Base-by-base conservation (phyloP, 2,329 filamentous ascomycete genomes). In the Curvularia sp. region DNA sequence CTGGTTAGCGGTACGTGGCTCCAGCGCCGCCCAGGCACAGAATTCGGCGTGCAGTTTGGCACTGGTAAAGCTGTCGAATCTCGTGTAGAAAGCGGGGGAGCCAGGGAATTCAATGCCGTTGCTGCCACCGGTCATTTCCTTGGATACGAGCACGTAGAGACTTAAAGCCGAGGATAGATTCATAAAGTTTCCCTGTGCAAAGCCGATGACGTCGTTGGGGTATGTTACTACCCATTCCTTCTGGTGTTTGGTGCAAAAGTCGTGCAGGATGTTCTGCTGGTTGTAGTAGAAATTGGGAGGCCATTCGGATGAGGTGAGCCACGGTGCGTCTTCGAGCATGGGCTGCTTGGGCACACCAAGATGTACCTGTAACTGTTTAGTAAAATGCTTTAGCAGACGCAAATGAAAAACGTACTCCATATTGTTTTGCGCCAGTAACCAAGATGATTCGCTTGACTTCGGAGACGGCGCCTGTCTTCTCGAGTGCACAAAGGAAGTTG, bases 251-350 rank as follows among this genome's bases (percentile, higher is more conserved):
- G 65, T 60, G 26, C 71, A 72, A 15, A 67, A 72, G 0, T 77
- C 65, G 18, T 65, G 61, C 2, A 85, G n/a, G 12, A 57, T 78
- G 24, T 77, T 71, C 63, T 85, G 79, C 65, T 84, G 82, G 35
- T 73, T 66, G 64, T 84, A 84, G 67, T 85, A 85, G 66, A 85
- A 85, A 68, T 83, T 85, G 4, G 78, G 61, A 15, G 64, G 78
- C 31, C 70, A 63, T 12, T 74, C 70, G 3, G 51, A 50, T 2
- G 55, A 53, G 8, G 77, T 76, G 4, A 83, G 70, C 77, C 78
- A 80, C 1, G 78, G 77, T 54, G 83, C 81, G 13, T 75, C 71
- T 64, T 85, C 82, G 10, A 76, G 63, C 74, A 84, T 78, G 1
- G 82, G 83, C 59, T 79, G 78, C 58, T 83, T 84, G 13, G 75